Percentiles rank a stretch among this genome's conserved stretches.
These are phyloP conservation scores for Solanum sejunctum DNA, from an alignment of 257 asterid genomes.

Conservation along the genomic window DNA sequence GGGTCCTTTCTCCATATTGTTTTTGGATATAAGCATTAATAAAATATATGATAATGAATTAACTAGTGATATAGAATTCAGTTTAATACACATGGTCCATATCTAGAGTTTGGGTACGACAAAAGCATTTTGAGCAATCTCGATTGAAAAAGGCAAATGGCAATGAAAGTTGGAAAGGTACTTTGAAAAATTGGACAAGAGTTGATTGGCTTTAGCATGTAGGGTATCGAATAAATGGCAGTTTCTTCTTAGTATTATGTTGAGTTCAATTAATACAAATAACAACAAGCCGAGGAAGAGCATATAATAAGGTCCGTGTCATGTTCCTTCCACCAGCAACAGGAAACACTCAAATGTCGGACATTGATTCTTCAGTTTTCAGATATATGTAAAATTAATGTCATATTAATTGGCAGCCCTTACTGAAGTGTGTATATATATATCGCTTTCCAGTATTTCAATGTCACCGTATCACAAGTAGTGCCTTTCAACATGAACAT, in stretches of 20 bases:
- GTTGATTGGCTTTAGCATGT: constrained; percentile 24
- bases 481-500: not conserved
- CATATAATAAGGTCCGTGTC: not conserved
- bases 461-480: not conserved
- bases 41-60: not conserved
- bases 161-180: constrained; percentile 20
- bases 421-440: not conserved
- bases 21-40: not conserved
- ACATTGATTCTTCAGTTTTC: not conserved
- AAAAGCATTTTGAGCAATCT: constrained; percentile 7
- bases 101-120: constrained; percentile 5
- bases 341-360: not conserved
- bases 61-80: not conserved
- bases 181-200: constrained; percentile 33
- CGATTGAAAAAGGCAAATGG: not conserved
- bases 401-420: not conserved
- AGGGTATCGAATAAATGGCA: constrained; percentile 37
- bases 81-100: not conserved
- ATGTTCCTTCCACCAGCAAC: not conserved
- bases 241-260: constrained; percentile 15
- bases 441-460: not conserved
- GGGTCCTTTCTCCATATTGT: not conserved
- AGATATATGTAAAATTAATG: not conserved
- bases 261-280: constrained; percentile 4
- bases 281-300: not conserved